Evolutionary conservation across 768 basidiomycete genomes (phyloP).

Genomic region (Boletus barrowsii): DNA sequence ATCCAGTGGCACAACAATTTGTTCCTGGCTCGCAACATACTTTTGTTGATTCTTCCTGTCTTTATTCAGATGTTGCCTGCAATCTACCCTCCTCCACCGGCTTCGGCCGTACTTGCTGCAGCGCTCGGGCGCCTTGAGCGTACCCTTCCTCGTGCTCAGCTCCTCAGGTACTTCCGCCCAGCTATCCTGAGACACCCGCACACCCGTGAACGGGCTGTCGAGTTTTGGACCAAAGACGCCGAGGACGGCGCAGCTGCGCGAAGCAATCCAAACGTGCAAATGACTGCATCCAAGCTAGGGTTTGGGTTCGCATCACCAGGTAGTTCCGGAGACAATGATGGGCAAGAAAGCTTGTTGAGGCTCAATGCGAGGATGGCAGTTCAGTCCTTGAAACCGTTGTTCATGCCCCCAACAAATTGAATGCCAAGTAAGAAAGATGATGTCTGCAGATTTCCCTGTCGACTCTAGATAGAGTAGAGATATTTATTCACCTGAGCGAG

Average conservation of each 20-base stretch:
- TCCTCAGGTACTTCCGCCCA: conserved; percentile 55
- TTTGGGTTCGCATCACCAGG: conserved; percentile 33
- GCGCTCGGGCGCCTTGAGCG: conserved; percentile 32
- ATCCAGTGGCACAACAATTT: conserved; percentile 65
- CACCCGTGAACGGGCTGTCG: conserved; percentile 43
- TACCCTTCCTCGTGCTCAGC: conserved; percentile 46
- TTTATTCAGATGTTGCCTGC: conserved; percentile 44
- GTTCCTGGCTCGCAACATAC: conserved; percentile 47
- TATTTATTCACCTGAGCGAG: background rate
- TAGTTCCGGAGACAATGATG: conserved; percentile 4
- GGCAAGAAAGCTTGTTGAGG: conserved; percentile 25
- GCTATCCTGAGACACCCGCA: conserved; percentile 53
- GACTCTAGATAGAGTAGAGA: background rate
- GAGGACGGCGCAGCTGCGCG: conserved; percentile 50
- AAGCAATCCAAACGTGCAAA: conserved; percentile 45
- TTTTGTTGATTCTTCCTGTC: conserved; percentile 59
- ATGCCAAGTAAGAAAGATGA: background rate
- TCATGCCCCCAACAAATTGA: conserved; percentile 22
- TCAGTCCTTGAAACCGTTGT: conserved; percentile 25
- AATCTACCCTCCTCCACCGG: conserved; percentile 25
- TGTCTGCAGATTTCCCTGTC: background rate
- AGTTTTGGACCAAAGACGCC: conserved; percentile 60
- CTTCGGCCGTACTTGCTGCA: conserved; percentile 26
- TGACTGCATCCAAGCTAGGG: conserved; percentile 45
- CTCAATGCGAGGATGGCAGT: conserved; percentile 25